Conservation (phyloP, 23 red algal genomes). For the Chondrus crispus region DNA sequence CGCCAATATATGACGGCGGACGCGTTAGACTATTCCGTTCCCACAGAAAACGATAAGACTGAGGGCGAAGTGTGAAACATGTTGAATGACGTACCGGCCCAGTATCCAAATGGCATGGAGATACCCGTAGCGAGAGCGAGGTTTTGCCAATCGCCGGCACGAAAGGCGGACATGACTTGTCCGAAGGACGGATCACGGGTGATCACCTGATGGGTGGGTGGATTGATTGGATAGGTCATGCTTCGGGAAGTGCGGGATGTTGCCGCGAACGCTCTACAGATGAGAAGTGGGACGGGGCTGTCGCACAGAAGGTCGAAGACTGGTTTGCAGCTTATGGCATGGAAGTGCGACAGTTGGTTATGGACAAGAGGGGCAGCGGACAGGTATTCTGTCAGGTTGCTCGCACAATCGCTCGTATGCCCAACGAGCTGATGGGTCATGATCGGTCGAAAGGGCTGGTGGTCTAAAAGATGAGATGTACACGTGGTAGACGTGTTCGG, state of each 20-base stretch:
- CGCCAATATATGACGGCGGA: background rate
- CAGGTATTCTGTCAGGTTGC: too few relatives aligned
- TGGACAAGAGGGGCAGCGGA: too few relatives aligned
- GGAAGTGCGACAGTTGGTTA: too few relatives aligned
- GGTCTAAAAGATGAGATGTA: too few relatives aligned
- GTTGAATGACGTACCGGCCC: conserved; percentile 34
- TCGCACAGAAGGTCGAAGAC: too few relatives aligned
- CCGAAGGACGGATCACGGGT: conserved; percentile 40
- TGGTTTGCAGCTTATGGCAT: too few relatives aligned
- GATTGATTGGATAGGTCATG: conserved; percentile 39
- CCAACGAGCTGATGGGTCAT: too few relatives aligned
- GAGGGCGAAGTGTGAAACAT: background rate
- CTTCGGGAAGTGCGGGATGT: background rate
- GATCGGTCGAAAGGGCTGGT: too few relatives aligned
- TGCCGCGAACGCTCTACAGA: too few relatives aligned
- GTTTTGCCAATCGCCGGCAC: conserved; percentile 57
- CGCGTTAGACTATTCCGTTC: background rate
- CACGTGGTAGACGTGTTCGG: too few relatives aligned
- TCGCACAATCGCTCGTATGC: too few relatives aligned
- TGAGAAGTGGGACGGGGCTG: too few relatives aligned
- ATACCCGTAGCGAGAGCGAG: conserved; percentile 21
- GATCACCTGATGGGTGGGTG: conserved; percentile 30
- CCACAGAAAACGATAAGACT: background rate
- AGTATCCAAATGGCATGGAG: conserved; percentile 50
- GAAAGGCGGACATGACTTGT: conserved; percentile 44